Base-by-base conservation (phyloP, 805 yeast genomes). In the Saturnispora galanensis region DNA sequence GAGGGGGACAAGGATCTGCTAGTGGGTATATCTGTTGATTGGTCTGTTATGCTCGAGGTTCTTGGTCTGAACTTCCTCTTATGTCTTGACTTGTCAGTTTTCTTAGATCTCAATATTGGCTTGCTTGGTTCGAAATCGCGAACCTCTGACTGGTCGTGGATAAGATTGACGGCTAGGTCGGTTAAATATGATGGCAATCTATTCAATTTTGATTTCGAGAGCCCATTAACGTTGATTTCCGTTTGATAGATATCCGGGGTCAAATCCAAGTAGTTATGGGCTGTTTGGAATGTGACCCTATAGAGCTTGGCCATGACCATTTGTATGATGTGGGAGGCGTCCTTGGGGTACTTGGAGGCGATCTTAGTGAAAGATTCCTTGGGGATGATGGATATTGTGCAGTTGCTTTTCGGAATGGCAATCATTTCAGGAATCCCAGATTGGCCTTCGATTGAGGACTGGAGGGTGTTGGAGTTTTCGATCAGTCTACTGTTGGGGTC, bases 351-450 rank as follows among this genome's bases (percentile, higher is more conserved):
- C 53, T 79, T 84, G 29, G 67, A 58, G 6, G 84, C 81, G 34
- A 90, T 72, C 44, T 83, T 68, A 45, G 76, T 71, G 53, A 90
- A 93, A 0, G 97, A 84, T 42, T 77, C 80, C 1, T 81, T 77
- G 0, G 98, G 98, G 12, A 90, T 89, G 32, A 90, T 83, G 0
- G 97, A 95, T 44, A 90, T 83, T 0, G 97, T 89, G 31, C 94
- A 84, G 35, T 75, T 77, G 2, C 69, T 66, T 7, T 75, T 73
- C 0, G 97, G 95, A 31, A 82, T 72, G 0, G 94, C 96, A 12
- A 89, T 73, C 15, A 87, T 41, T 6, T 53, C 52, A 42, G 58
- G 48, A 44, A 58, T 33, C 44, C 35, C 8, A 1, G 44, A 41
- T 16, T 41, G 35, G 17, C 30, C 37, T 12, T 16, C 4, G 33